These are phyloP conservation scores for Escallonia rubra DNA, from an alignment of 129 eudicot species.

Conservation along the genomic window DNA sequence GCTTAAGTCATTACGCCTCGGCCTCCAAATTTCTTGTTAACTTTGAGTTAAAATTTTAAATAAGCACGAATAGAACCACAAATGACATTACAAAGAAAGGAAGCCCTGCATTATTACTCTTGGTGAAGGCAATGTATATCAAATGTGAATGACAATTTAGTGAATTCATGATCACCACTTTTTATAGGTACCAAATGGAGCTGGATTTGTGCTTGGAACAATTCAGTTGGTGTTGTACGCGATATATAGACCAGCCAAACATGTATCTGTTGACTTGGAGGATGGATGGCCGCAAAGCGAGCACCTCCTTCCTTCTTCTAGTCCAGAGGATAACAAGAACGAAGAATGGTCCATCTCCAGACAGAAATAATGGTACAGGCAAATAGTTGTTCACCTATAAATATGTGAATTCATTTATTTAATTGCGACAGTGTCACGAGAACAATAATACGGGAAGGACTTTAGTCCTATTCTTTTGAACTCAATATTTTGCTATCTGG, in stretches of 20 bases:
- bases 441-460: too few species aligned
- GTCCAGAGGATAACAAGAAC: too few species aligned
- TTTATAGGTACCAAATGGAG: constrained; percentile 59
- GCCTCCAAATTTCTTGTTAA: background rate
- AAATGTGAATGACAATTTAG: background rate
- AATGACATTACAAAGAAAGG: too few species aligned
- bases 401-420: too few species aligned
- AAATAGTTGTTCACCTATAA: too few species aligned
- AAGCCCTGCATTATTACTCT: background rate
- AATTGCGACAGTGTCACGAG: too few species aligned
- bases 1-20: background rate
- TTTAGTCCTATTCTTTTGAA: too few species aligned
- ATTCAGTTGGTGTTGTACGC: constrained; percentile 42
- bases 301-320: constrained; percentile 17
- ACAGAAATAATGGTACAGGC: too few species aligned
- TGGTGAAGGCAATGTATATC: background rate
- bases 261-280: constrained; percentile 13
- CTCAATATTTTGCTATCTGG: too few species aligned
- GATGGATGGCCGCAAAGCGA: constrained; percentile 17
- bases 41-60: too few species aligned
- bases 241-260: constrained; percentile 20
- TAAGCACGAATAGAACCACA: background rate
- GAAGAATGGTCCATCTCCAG: too few species aligned
- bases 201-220: constrained; percentile 45
- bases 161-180: background rate